phyloP scores from a whole-genome alignment of 1,284 basidiomycete species.

The Fomitiporia mediterranea region DNA sequence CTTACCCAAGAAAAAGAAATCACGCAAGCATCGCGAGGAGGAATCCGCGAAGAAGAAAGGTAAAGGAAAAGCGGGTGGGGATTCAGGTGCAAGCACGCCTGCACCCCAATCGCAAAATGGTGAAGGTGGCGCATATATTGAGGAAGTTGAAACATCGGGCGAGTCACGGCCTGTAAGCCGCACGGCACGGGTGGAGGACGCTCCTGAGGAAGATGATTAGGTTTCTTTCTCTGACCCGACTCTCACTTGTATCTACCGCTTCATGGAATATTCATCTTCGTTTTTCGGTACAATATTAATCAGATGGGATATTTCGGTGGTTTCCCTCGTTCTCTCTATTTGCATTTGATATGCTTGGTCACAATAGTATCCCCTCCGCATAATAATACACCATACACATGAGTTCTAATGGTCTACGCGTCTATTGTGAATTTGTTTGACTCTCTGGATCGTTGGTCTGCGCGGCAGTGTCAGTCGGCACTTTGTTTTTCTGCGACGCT shows the following conservation, averaged over 20 bases:
- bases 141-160: constrained; percentile 52
- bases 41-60: constrained; percentile 25
- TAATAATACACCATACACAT: neutral
- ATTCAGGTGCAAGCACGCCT: constrained; percentile 21
- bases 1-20: constrained; percentile 83
- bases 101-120: constrained; percentile 14
- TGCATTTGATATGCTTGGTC: neutral
- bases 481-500: neutral
- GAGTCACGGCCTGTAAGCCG: constrained; percentile 58
- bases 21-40: constrained; percentile 63
- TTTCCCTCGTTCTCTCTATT: neutral
- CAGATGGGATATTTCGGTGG: too few species aligned
- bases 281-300: too few species aligned
- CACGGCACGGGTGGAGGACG: constrained; percentile 54
- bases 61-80: constrained; percentile 22
- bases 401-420: neutral
- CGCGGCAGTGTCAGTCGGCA: neutral
- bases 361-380: neutral
- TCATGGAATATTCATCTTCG: neutral
- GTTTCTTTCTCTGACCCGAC: neutral
- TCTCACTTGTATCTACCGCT: neutral
- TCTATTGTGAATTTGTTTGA: neutral
- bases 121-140: constrained; percentile 40
- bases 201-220: constrained; percentile 40
- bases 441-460: neutral